Conservation (phyloP, 495 filamentous ascomycete genomes). For the Aspergillus indologenus region DNA sequence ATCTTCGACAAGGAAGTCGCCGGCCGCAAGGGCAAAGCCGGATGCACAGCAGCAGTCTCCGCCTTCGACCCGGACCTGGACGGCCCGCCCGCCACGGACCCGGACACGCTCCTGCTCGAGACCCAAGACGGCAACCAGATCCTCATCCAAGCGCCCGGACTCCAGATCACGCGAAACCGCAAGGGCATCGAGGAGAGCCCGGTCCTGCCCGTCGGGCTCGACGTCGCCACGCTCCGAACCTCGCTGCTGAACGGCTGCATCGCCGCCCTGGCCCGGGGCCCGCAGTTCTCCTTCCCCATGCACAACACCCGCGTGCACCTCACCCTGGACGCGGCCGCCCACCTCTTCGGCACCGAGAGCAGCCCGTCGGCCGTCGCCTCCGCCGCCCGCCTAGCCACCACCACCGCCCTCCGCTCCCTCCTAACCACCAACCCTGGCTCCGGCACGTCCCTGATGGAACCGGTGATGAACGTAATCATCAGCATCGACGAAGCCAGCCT, state of each 20-base stretch:
- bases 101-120: slow-evolving; percentile 27
- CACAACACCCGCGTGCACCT: slow-evolving; percentile 66
- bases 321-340: slow-evolving; percentile 58
- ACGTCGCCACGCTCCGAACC: slow-evolving; percentile 54
- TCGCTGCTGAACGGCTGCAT: slow-evolving; percentile 73
- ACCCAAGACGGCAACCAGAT: slow-evolving; percentile 56
- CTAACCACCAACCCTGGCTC: slow-evolving; percentile 31
- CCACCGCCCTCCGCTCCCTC: slow-evolving; percentile 58
- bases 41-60: slow-evolving; percentile 64
- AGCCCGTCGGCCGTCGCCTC: slow-evolving; percentile 73
- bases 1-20: slow-evolving; percentile 76
- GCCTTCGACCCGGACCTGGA: slow-evolving; percentile 47
- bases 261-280: slow-evolving; percentile 84
- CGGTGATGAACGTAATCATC: slow-evolving; percentile 85
- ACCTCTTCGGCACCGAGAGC: slow-evolving; percentile 65
- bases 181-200: slow-evolving; percentile 38
- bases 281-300: slow-evolving; percentile 71
- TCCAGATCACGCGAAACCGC: slow-evolving; percentile 38
- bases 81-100: slow-evolving; percentile 23
- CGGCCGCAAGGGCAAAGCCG: slow-evolving; percentile 73
- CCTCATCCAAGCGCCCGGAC: slow-evolving; percentile 48
- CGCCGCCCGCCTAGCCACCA: slow-evolving; percentile 70
- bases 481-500: slow-evolving; percentile 76
- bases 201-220: slow-evolving; percentile 56
- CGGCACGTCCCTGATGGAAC: slow-evolving; percentile 75